Conservation (phyloP, 345 rosid genomes). For the Physaria fendleri region DNA sequence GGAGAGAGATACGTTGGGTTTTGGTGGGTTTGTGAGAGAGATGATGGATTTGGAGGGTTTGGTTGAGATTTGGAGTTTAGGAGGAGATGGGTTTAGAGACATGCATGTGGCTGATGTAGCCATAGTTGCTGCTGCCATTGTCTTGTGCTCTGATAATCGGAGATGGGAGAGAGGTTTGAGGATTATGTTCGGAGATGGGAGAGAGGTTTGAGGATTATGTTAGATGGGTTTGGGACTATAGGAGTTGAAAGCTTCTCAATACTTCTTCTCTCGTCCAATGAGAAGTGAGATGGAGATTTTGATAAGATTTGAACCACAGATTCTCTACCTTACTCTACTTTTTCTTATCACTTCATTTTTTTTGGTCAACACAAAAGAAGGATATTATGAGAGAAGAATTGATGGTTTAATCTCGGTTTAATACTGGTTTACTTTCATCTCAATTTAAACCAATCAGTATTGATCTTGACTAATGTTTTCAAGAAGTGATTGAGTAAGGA, state of each 20-base stretch:
- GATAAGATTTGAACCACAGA: constrained; percentile 14
- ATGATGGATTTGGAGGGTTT: constrained; percentile 27
- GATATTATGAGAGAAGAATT: no score
- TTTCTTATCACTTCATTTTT: constrained; percentile 33
- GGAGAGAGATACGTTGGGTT: constrained; percentile 20
- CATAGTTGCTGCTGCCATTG: constrained; percentile 60
- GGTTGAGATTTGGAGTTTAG: constrained; percentile 40
- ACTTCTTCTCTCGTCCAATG: constrained; percentile 58
- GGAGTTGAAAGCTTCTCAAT: constrained; percentile 38
- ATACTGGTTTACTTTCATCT: no score
- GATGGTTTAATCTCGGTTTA: no score
- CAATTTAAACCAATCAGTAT: no score
- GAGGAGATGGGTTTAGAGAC: constrained; percentile 33
- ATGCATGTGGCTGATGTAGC: constrained; percentile 67
- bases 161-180: background rate
- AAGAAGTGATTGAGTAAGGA: no score
- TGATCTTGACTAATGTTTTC: no score
- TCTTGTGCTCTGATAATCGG: background rate
- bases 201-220: constrained; percentile 14
- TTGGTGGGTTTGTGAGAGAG: constrained; percentile 22
- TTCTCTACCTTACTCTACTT: constrained; percentile 4
- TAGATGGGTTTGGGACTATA: constrained; percentile 32
- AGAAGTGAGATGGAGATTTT: constrained; percentile 33
- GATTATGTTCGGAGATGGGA: no score
- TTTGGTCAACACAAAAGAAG: no score